Conservation (phyloP, 192 early-diverging fungal species). For the Radiomyces spectabilis region DNA sequence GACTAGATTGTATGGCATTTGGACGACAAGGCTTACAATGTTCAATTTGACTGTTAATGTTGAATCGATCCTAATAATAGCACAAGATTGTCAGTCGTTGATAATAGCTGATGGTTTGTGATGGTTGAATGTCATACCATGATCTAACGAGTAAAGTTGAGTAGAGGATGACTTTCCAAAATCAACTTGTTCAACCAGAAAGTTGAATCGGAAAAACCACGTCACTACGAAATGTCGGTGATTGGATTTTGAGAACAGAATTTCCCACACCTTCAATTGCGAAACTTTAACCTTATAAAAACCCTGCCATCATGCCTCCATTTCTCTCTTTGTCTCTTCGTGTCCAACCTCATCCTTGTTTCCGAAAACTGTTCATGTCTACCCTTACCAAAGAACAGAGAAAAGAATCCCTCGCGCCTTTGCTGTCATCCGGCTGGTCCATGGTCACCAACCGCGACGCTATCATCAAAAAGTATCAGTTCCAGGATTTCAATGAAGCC, state of each 20-base stretch:
- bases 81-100: no score
- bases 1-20: not conserved
- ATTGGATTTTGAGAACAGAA: no score
- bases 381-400: slow-evolving; percentile 37
- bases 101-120: no score
- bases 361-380: no score
- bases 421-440: slow-evolving; percentile 47
- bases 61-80: slow-evolving; percentile 64
- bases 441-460: slow-evolving; percentile 60
- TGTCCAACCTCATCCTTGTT: not conserved
- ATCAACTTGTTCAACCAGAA: no score
- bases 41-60: slow-evolving; percentile 74
- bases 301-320: not conserved
- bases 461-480: slow-evolving; percentile 68
- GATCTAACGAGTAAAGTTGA: no score
- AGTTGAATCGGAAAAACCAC: no score
- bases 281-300: no score
- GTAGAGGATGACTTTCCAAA: no score
- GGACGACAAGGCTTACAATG: slow-evolving; percentile 45
- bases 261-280: no score
- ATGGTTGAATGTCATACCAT: no score
- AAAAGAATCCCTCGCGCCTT: slow-evolving; percentile 19
- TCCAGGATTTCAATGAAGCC: slow-evolving; percentile 78
- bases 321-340: not conserved
- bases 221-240: no score